Percentiles rank a stretch among this genome's conserved stretches.
phyloP scores from a whole-genome alignment of 371 early-diverging fungal species.

The Nematocida sp. region DNA sequence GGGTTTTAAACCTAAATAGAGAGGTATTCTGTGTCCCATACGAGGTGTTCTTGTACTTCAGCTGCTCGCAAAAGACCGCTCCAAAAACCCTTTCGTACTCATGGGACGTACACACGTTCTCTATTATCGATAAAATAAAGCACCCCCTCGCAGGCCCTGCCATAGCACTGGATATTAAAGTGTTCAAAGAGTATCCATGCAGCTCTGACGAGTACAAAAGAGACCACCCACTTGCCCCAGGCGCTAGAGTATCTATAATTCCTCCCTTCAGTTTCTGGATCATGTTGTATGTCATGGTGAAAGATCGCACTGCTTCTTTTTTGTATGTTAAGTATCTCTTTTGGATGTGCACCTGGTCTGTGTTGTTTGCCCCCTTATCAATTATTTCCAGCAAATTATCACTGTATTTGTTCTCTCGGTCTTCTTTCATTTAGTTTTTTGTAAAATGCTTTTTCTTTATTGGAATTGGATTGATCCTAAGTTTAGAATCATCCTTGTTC shows the following conservation, averaged over 20 bases:
- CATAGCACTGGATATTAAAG: slow-evolving; percentile 19
- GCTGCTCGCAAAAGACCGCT: slow-evolving; percentile 41
- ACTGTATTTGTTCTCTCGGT: not conserved
- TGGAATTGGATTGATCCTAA: slow-evolving; percentile 7
- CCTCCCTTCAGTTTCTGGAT: slow-evolving; percentile 20
- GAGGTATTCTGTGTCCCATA: slow-evolving; percentile 24
- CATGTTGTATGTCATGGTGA: slow-evolving; percentile 42
- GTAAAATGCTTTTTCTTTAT: slow-evolving; percentile 6
- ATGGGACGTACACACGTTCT: slow-evolving; percentile 4
- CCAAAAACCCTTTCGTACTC: slow-evolving; percentile 58
- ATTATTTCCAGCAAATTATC: not conserved
- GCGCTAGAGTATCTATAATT: slow-evolving; percentile 8
- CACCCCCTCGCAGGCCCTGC: slow-evolving; percentile 23
- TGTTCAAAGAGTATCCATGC: slow-evolving; percentile 58
- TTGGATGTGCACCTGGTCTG: not conserved
- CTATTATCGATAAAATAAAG: slow-evolving; percentile 46
- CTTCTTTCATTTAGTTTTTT: slow-evolving; percentile 14
- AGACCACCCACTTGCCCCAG: slow-evolving; percentile 39
- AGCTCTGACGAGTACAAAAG: slow-evolving; percentile 55
- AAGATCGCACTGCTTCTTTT: not conserved
- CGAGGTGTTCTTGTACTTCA: slow-evolving; percentile 22
- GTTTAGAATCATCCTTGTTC: not conserved
- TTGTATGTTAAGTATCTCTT: slow-evolving; percentile 30
- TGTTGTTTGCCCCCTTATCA: not conserved
- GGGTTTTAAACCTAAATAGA: slow-evolving; percentile 55